phyloP scores from a whole-genome alignment of 2,329 filamentous ascomycete genomes.

The Aspergillus proliferans region DNA sequence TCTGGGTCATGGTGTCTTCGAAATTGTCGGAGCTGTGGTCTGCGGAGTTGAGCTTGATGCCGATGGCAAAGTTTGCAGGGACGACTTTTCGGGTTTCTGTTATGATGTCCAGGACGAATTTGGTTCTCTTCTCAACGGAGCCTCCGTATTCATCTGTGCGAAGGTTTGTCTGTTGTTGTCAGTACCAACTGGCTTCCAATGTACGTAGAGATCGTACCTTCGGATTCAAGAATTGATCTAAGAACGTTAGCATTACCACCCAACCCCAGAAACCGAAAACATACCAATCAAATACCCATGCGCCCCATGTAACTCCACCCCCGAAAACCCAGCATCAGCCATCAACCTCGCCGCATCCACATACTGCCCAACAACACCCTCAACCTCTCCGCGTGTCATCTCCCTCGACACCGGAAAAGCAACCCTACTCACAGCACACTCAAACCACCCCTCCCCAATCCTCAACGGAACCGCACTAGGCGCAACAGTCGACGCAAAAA shows the following conservation, averaged over 20 bases:
- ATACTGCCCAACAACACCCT: conserved; percentile 48
- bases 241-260: background rate
- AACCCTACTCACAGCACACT: conserved; percentile 24
- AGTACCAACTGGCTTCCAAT: too few species aligned
- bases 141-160: conserved; percentile 47
- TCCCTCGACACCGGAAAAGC: conserved; percentile 49
- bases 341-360: conserved; percentile 47
- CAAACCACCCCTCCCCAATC: conserved; percentile 32
- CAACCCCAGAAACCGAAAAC: conserved; percentile 13
- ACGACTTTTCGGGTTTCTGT: conserved; percentile 36
- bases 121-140: conserved; percentile 39
- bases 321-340: conserved; percentile 47
- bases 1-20: conserved; percentile 53
- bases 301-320: conserved; percentile 49
- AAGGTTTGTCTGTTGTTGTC: conserved; percentile 34
- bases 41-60: conserved; percentile 48
- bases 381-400: conserved; percentile 52
- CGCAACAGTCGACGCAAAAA: conserved; percentile 27
- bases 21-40: conserved; percentile 37
- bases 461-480: conserved; percentile 36
- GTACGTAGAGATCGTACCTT: conserved; percentile 21
- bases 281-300: conserved; percentile 46
- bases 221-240: conserved; percentile 32
- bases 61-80: conserved; percentile 39
- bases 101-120: conserved; percentile 43